Conservation (phyloP, 371 early-diverging fungal genomes). For the Dinochytrium kinnereticum region DNA sequence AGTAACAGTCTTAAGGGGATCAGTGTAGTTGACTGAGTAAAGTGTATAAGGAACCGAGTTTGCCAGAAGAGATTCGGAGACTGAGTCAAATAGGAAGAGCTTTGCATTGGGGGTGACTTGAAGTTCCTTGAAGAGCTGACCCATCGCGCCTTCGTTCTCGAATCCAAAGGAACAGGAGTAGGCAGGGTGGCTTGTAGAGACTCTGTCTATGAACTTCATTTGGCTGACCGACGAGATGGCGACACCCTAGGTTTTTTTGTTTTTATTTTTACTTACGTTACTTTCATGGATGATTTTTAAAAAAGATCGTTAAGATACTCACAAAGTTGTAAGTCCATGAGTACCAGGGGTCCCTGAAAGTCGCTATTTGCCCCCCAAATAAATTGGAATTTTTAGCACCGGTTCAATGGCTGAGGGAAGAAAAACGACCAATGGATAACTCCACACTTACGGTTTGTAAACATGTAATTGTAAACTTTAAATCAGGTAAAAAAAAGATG, state of each 20-base stretch:
- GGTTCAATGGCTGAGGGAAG: neutral
- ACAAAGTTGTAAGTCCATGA: constrained; percentile 16
- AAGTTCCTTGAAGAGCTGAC: neutral
- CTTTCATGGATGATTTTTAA: neutral
- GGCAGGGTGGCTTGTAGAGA: neutral
- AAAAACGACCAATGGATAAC: neutral
- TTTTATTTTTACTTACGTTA: neutral
- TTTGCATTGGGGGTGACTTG: constrained; percentile 8
- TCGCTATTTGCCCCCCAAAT: neutral
- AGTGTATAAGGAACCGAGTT: constrained; percentile 1
- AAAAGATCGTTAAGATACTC: neutral
- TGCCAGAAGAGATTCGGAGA: constrained; percentile 4
- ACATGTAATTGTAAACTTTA: constrained; percentile 7
- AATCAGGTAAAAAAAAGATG: neutral
- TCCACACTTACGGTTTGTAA: neutral
- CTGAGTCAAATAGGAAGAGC: neutral
- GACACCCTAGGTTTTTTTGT: constrained; percentile 4
- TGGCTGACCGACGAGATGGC: constrained; percentile 8
- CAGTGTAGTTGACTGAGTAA: constrained; percentile 6
- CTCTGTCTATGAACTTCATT: neutral
- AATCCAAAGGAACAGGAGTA: constrained; percentile 12
- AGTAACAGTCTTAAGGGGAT: constrained; percentile 7
- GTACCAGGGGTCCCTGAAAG: neutral
- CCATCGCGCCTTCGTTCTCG: constrained; percentile 9
- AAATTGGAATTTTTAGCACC: neutral